Percentiles rank a stretch among this genome's conserved stretches.
These are phyloP conservation scores for Physaria fendleri DNA, from an alignment of 345 rosid species.

Conservation along the genomic window DNA sequence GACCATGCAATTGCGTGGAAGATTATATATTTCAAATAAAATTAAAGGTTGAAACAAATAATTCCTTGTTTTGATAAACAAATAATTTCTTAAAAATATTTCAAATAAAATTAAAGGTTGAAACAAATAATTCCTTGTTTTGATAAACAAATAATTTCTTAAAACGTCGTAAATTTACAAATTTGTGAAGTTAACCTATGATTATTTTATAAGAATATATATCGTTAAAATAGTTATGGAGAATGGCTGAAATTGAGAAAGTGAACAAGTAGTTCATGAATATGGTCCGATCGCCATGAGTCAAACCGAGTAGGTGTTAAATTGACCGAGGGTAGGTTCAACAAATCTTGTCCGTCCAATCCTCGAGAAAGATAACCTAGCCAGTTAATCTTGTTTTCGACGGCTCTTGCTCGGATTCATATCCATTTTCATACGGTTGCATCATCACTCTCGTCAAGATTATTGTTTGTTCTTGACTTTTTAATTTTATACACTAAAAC, in stretches of 20 bases:
- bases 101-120: too few relatives aligned
- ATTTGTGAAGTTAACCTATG: too few relatives aligned
- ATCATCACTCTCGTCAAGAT: conserved; percentile 27
- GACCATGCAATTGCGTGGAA: too few relatives aligned
- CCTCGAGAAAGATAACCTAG: not conserved
- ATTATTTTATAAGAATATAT: not conserved
- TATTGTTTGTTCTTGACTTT: conserved; percentile 7
- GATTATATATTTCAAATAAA: not conserved
- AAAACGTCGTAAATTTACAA: not conserved
- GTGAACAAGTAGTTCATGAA: conserved; percentile 18
- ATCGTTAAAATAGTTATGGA: too few relatives aligned
- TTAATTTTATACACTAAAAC: conserved; percentile 5
- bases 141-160: too few relatives aligned
- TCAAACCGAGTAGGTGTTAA: conserved; percentile 22
- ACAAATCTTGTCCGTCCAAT: not conserved
- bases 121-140: too few relatives aligned
- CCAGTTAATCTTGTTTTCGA: conserved; percentile 14
- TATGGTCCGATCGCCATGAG: conserved; percentile 13
- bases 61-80: too few relatives aligned
- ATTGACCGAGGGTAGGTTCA: conserved; percentile 25
- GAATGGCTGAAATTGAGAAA: too few relatives aligned
- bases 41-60: not conserved
- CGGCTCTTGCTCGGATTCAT: conserved; percentile 1
- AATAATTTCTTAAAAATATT: too few relatives aligned
- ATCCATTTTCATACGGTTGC: not conserved